Evolutionary conservation across 2,329 filamentous ascomycete genomes (phyloP).

Genomic region (Pestalotiopsis sp.): DNA sequence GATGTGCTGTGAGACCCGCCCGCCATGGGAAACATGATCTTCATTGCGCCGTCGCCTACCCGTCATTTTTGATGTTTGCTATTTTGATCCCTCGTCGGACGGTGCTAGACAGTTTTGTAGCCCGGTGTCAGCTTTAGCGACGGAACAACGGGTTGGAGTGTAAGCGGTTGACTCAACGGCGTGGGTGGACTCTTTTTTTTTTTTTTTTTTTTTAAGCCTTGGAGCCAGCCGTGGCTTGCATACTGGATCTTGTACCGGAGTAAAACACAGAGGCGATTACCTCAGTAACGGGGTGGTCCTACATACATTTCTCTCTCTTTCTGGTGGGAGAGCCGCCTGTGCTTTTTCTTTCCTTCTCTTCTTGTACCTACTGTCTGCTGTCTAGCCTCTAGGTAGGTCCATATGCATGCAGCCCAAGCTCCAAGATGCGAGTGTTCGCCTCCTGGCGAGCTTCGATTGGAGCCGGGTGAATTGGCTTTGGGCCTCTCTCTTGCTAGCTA

Average conservation of each 20-base stretch:
- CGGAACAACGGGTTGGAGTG: background rate
- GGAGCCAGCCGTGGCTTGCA: background rate
- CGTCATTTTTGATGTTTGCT: background rate
- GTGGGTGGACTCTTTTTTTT: background rate
- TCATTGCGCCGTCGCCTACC: background rate
- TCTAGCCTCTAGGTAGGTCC: background rate
- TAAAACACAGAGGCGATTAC: background rate
- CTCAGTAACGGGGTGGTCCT: background rate
- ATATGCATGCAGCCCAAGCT: background rate
- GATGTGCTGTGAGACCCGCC: too few species aligned
- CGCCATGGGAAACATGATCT: too few species aligned
- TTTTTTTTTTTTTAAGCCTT: background rate
- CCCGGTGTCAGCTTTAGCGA: background rate
- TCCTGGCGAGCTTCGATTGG: conserved; percentile 9
- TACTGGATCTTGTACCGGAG: background rate
- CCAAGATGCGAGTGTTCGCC: conserved; percentile 3
- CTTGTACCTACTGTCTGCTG: background rate
- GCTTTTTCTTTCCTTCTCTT: background rate
- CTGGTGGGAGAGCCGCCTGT: background rate
- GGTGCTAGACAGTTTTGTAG: background rate
- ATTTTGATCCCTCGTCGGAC: background rate
- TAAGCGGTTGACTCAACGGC: background rate
- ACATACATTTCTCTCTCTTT: background rate
- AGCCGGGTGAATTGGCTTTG: conserved; percentile 8
- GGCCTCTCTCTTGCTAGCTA: background rate